Base-by-base conservation (phyloP, 345 rosid species). In the Citrus hindsii region DNA sequence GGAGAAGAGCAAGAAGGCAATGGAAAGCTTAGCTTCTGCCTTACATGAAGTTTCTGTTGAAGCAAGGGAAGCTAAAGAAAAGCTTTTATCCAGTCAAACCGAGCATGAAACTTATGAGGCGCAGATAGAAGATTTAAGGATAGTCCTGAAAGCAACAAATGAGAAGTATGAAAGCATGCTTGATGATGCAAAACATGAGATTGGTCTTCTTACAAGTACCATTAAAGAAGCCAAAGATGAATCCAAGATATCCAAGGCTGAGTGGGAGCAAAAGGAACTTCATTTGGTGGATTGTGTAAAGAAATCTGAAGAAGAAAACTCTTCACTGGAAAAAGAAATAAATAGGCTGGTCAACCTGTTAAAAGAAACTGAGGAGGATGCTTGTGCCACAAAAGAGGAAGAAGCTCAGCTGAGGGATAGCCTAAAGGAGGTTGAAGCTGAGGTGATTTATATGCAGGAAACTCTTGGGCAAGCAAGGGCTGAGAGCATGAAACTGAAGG, bases 11-110 rank as follows among this genome's bases (percentile, higher is more conserved):
- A 94, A 96, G 87, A 91, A 91, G 87, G 99, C 98, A 55, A 94
- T 92, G 95, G 99, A 96, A 85, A 96, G 91, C 71, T 89, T 96
- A 79, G 97, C 99, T 77, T 92, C 97, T 3, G 98, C 99, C 21
- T 87, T 96, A 38, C 99, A 94, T 64, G 99, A 96, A 87, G 97
- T 91, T 33, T 94, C 98, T 1, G 86, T 89, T 19, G 99, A 96
- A 87, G 97, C 93, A 38, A 90, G 99, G 80, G 98, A 91, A 75
- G 81, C 94, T 10, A 94, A 94, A 87, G 99, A 94, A 86, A 91
- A 85, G 85, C 85, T 96, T 68, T 72, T 94, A 67, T 85, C 84
- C 80, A 81, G 81, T 82, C 92, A 86, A 86, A 89, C 83, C 0
- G 97, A 96, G 84, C 92, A 83, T 67, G 97, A 94, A 84, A 79